These are phyloP conservation scores for Alternaria novae-zelandiae DNA, from an alignment of 2,329 filamentous ascomycete genomes.

Conservation along the genomic window DNA sequence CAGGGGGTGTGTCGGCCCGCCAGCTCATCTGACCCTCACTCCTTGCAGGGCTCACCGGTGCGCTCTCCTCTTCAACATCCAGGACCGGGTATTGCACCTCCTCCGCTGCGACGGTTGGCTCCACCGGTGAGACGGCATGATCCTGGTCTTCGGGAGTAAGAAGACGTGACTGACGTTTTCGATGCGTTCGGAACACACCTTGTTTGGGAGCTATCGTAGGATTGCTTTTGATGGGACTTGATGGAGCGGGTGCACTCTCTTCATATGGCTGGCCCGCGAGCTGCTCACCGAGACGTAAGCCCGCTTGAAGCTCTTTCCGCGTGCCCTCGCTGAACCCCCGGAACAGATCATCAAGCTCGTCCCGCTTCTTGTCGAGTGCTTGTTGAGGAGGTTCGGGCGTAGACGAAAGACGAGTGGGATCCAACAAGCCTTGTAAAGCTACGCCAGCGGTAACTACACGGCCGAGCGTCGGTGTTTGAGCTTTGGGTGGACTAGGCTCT, in stretches of 20 bases:
- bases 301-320: slow-evolving; percentile 46
- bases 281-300: slow-evolving; percentile 48
- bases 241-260: slow-evolving; percentile 20
- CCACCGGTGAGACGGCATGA: slow-evolving; percentile 20
- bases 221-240: slow-evolving; percentile 26
- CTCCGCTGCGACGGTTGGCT: slow-evolving; percentile 7
- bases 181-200: slow-evolving; percentile 31
- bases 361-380: slow-evolving; percentile 28
- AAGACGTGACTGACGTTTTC: slow-evolving; percentile 36
- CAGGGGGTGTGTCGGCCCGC: slow-evolving; percentile 31
- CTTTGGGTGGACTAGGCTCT: slow-evolving; percentile 26
- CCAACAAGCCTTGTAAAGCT: slow-evolving; percentile 46
- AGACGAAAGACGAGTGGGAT: slow-evolving; percentile 36
- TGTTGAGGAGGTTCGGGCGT: slow-evolving; percentile 37
- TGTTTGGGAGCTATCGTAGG: slow-evolving; percentile 15
- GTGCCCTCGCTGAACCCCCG: slow-evolving; percentile 49
- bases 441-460: slow-evolving; percentile 48
- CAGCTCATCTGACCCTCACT: slow-evolving; percentile 47
- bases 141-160: slow-evolving; percentile 46
- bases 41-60: slow-evolving; percentile 38
- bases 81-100: slow-evolving; percentile 40
- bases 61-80: slow-evolving; percentile 18
- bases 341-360: slow-evolving; percentile 46
- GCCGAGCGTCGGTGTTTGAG: slow-evolving; percentile 41
- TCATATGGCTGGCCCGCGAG: slow-evolving; percentile 34